Evolutionary conservation across 345 rosid genomes (phyloP).

Genomic region (Eucalyptus paniculata): DNA sequence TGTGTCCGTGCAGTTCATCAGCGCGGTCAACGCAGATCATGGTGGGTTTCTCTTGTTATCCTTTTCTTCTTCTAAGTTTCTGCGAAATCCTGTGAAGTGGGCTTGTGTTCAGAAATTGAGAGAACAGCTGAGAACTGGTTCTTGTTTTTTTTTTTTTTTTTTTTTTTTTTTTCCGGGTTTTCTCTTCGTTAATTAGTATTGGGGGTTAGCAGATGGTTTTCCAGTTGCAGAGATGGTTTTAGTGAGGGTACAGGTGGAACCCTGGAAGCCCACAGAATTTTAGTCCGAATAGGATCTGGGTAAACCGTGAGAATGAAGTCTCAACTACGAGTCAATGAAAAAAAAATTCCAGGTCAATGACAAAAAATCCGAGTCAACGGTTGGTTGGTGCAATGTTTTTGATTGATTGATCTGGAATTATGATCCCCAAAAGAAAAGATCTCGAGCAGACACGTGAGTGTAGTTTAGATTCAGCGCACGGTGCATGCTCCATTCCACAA

Average conservation of each 20-base stretch:
- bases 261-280: neutral
- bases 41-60: neutral
- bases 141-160: neutral
- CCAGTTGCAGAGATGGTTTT: neutral
- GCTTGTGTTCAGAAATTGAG: neutral
- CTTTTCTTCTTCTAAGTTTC: neutral
- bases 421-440: neutral
- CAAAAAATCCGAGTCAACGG: neutral
- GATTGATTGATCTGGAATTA: neutral
- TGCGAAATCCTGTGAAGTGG: neutral
- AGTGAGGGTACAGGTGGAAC: neutral
- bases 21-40: neutral
- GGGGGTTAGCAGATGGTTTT: neutral
- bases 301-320: neutral
- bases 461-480: neutral
- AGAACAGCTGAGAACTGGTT: neutral
- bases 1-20: slow-evolving; percentile 3
- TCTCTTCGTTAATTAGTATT: neutral
- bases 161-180: neutral
- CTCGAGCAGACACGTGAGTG: neutral
- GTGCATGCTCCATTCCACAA: neutral
- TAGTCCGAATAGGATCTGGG: neutral
- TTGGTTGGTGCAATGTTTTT: neutral
- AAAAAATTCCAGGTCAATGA: neutral
- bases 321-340: neutral